Percentiles rank a stretch among this genome's conserved stretches.
Evolutionary conservation across 495 filamentous ascomycete genomes (phyloP).

Genomic region (Chaetomidium leptoderma): DNA sequence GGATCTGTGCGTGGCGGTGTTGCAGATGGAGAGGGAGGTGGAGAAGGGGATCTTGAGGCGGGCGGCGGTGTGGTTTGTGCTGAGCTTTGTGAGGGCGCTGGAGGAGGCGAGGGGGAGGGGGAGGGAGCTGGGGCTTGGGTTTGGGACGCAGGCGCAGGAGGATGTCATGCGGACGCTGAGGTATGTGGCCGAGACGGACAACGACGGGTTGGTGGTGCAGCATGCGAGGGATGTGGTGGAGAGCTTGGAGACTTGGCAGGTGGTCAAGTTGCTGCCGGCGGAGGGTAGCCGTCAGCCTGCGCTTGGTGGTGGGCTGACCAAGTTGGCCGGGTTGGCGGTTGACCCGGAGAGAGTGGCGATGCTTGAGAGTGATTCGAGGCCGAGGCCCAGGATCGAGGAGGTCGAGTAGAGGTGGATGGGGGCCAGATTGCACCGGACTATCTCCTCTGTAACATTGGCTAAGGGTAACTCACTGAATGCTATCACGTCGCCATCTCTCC

Average conservation of each 20-base stretch:
- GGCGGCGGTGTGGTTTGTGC: conserved; percentile 63
- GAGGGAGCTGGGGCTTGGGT: conserved; percentile 54
- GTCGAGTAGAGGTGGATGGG: conserved; percentile 33
- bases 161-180: conserved; percentile 59
- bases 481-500: too few species aligned
- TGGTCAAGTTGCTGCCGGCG: conserved; percentile 45
- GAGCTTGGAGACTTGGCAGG: conserved; percentile 65
- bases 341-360: conserved; percentile 24
- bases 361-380: conserved; percentile 13
- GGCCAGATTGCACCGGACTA: not conserved
- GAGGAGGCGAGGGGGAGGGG: conserved; percentile 54
- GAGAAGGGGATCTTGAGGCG: conserved; percentile 71
- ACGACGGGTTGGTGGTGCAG: conserved; percentile 66
- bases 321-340: conserved; percentile 45
- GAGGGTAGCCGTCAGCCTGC: conserved; percentile 12
- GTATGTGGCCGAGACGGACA: conserved; percentile 65
- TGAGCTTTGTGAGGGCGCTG: conserved; percentile 62
- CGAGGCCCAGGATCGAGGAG: conserved; percentile 46
- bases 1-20: conserved; percentile 61
- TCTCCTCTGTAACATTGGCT: too few species aligned
- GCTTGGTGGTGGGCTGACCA: conserved; percentile 25
- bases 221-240: conserved; percentile 69
- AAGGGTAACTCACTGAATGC: too few species aligned
- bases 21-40: conserved; percentile 58
- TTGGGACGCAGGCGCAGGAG: conserved; percentile 57